Conservation (phyloP, 306 rosid species). For the Acacia crassicarpa region DNA sequence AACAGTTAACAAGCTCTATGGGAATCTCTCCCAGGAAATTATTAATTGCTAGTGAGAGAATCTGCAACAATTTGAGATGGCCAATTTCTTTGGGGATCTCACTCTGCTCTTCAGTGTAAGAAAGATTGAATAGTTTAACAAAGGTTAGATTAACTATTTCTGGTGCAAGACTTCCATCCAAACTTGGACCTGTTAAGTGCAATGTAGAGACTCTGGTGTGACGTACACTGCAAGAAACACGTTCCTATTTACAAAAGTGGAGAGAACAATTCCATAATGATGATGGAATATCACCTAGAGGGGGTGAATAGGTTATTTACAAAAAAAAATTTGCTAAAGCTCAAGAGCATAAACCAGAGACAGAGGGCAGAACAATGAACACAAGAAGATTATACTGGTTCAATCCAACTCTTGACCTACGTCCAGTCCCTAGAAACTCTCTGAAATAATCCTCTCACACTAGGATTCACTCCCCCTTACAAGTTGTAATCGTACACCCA, state of each 20-base stretch:
- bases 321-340: no score
- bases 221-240: not conserved
- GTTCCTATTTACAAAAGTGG: not conserved
- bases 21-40: conserved; percentile 1
- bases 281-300: no score
- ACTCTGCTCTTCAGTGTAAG: not conserved
- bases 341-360: no score
- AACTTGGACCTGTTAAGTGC: not conserved
- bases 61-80: not conserved
- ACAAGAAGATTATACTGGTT: no score
- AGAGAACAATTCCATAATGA: not conserved
- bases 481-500: no score
- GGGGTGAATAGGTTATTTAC: no score
- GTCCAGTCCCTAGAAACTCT: no score
- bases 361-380: no score
- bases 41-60: not conserved
- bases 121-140: not conserved
- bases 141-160: conserved; percentile 28
- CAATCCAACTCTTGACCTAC: no score
- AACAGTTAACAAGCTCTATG: not conserved
- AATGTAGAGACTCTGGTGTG: conserved; percentile 2
- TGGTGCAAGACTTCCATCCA: conserved; percentile 29
- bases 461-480: no score
- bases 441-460: no score
- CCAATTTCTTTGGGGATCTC: not conserved